Evolutionary conservation across 345 rosid species (phyloP).

Genomic region (Turritis glabra): DNA sequence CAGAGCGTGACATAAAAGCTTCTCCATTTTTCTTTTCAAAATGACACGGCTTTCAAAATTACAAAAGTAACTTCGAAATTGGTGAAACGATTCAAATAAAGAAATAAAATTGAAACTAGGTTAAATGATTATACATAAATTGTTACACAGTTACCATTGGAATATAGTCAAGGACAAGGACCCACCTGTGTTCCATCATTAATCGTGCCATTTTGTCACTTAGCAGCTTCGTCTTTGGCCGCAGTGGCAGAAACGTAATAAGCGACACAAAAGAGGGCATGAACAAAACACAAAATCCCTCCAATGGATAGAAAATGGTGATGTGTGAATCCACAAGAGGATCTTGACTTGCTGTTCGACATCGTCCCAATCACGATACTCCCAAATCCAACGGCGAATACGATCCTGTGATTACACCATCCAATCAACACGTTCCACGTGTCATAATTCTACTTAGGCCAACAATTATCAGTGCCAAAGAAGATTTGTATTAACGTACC

Average conservation of each 20-base stretch:
- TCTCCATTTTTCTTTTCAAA: constrained; percentile 7
- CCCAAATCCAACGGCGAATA: constrained; percentile 73
- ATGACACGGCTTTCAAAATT: constrained; percentile 32
- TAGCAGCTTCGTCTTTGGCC: constrained; percentile 45
- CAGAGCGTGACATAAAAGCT: constrained; percentile 37
- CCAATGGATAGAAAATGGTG: constrained; percentile 88
- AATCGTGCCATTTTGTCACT: constrained; percentile 27
- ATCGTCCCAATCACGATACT: constrained; percentile 74
- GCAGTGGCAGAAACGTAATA: constrained; percentile 85
- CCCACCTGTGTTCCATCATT: constrained; percentile 23
- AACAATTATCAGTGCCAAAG: background rate
- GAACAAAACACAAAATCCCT: constrained; percentile 87
- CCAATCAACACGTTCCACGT: constrained; percentile 18
- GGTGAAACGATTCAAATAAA: background rate
- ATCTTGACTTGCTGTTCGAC: constrained; percentile 73
- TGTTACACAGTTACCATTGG: constrained; percentile 20
- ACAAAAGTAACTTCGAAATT: constrained; percentile 30
- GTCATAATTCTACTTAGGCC: background rate
- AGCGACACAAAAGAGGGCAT: constrained; percentile 75
- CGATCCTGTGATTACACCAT: constrained; percentile 52
- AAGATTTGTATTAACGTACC: constrained; percentile 47
- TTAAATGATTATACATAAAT: constrained; percentile 9
- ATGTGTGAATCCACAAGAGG: constrained; percentile 85
- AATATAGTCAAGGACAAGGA: constrained; percentile 33
- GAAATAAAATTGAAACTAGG: background rate